Conservation (phyloP, 169 alveolate species). For the Cryptosporidium parvum region DNA sequence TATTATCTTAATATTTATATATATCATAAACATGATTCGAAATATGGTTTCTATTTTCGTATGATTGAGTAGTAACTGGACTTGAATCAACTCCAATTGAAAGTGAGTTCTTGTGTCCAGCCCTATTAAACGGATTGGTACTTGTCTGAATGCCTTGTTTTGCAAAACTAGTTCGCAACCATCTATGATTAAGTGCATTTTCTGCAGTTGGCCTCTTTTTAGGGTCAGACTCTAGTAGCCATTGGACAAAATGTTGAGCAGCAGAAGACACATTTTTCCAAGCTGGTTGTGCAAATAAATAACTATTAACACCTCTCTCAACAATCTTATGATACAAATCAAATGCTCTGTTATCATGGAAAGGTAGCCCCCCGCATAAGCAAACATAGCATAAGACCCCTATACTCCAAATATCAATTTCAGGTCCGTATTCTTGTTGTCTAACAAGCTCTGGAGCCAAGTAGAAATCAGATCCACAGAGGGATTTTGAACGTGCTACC, state of each 20-base stretch:
- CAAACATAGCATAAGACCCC: slow-evolving; percentile 81
- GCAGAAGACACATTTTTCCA: slow-evolving; percentile 34
- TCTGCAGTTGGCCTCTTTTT: slow-evolving; percentile 81
- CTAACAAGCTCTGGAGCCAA: slow-evolving; percentile 80
- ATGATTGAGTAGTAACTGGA: neutral
- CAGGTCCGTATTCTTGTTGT: slow-evolving; percentile 82
- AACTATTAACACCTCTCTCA: slow-evolving; percentile 76
- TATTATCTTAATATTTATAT: neutral
- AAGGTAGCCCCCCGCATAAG: slow-evolving; percentile 80
- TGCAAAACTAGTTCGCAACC: slow-evolving; percentile 33
- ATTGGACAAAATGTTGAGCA: slow-evolving; percentile 77
- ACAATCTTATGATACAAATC: slow-evolving; percentile 79
- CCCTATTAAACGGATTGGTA: neutral
- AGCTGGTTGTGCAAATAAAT: slow-evolving; percentile 71
- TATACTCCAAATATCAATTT: slow-evolving; percentile 80
- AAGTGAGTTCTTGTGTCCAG: neutral
- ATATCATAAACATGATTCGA: slow-evolving; percentile 17
- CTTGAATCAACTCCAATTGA: neutral
- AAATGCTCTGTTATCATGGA: slow-evolving; percentile 64
- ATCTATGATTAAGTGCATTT: slow-evolving; percentile 75
- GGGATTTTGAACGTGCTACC: slow-evolving; percentile 75
- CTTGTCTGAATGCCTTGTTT: slow-evolving; percentile 1
- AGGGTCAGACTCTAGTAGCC: slow-evolving; percentile 78
- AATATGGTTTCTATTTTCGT: slow-evolving; percentile 21
- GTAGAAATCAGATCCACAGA: slow-evolving; percentile 82